A percentile compares a stretch with the other conserved stretches of the same genome.
These are phyloP conservation scores for Purpureocillium lavendulum DNA, from an alignment of 2,329 filamentous ascomycete genomes.

Conservation along the genomic window DNA sequence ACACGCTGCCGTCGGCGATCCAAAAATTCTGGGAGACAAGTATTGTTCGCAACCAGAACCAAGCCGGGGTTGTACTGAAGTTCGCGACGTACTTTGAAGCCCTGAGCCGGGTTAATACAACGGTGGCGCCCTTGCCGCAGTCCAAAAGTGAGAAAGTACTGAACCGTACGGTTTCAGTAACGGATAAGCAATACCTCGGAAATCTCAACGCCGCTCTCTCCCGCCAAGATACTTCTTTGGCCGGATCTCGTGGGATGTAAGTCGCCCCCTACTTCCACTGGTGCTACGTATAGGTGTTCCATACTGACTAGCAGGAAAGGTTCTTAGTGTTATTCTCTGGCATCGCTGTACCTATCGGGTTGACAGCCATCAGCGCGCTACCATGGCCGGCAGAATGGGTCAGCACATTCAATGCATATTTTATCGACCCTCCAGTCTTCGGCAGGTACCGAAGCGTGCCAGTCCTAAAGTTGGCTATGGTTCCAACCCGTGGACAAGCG, in stretches of 20 bases:
- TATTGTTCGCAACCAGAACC: not conserved
- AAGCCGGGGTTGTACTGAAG: not conserved
- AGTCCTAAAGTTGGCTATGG: constrained; percentile 11
- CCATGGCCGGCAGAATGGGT: constrained; percentile 5
- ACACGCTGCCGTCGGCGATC: not conserved
- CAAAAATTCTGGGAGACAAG: not conserved
- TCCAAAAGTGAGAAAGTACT: not conserved
- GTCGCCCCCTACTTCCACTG: not conserved
- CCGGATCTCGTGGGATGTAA: not conserved
- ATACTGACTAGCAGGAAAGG: not conserved
- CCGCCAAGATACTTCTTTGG: not conserved
- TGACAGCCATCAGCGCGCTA: not conserved
- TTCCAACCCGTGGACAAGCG: constrained; percentile 32
- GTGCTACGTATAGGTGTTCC: too few relatives aligned
- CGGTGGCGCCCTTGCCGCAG: not conserved
- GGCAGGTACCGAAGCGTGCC: constrained; percentile 16
- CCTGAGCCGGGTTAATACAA: not conserved
- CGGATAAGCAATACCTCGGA: not conserved
- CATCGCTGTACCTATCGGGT: not conserved
- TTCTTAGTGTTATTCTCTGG: not conserved
- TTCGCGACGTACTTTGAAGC: constrained; percentile 1
- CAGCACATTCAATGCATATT: constrained; percentile 14
- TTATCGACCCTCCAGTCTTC: constrained; percentile 17
- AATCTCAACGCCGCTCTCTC: not conserved
- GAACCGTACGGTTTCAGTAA: not conserved